Base-by-base conservation (phyloP, 768 basidiomycete genomes). In the Naganishia vishniacii region DNA sequence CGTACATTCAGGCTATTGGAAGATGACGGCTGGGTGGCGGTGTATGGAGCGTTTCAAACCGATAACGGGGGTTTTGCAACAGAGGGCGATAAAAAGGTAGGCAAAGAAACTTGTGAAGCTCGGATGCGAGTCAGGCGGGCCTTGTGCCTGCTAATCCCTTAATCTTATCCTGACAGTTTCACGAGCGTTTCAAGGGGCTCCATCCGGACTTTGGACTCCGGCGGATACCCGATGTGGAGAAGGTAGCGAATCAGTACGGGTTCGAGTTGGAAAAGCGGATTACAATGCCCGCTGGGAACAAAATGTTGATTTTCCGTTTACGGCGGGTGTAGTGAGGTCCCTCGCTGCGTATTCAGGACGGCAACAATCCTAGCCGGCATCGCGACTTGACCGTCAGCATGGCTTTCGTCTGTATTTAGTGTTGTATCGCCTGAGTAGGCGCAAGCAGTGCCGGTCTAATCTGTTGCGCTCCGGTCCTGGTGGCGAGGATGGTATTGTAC, bases 181-280 rank as follows among this genome's bases (percentile, higher is more conserved):
- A 45, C 48, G 4, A 71, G 68, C 65, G 69, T 69, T 25, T 71
- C 72, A 4, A 65, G 37, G 59, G 42, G 59, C 26, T 64, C 69
- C 37, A 51, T 69, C 26, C 46, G 25, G 53, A 40, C 31, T 56
- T 56, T 34, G 53, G 53, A 15, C 37, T 56, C 4, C 53, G 53
- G 9, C 32, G 31, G 34, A 25, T 56, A 2, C 53, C 53, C 3
- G 53, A 56, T 26, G 53, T 56, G 16, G 53, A 37, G 26, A 11
- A 8, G 4, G 53, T 56, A 13, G 53, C 53, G 37, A 34, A 41
- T 7, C n/a, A 34, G 31, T 41, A 26, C 13, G 53, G 53, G 11
- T 56, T 56, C 23, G 23, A 40, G 53, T 15, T 56, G 37, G 53
- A 56, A 29, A 3, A 16, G 37, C 53, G 53, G n/a, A 56, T 56